Conservation (phyloP, 1,284 basidiomycete species). For the Cryptococcus jaspeensis region DNA sequence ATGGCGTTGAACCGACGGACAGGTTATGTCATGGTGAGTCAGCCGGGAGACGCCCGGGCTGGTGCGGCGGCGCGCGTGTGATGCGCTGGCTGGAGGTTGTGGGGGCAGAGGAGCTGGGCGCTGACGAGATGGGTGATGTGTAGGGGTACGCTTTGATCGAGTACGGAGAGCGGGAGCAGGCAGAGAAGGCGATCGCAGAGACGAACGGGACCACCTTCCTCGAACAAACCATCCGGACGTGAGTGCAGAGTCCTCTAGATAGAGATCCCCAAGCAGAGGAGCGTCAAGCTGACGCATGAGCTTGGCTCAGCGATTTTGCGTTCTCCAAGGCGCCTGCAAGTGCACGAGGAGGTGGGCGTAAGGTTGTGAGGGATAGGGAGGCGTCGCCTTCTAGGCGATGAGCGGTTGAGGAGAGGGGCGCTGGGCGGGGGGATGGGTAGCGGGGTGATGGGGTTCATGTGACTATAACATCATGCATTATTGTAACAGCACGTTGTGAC, state of each 20-base stretch:
- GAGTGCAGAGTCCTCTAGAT: conserved; percentile 19
- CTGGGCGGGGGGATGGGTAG: background rate
- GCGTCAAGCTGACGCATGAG: conserved; percentile 1
- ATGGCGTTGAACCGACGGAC: conserved; percentile 95
- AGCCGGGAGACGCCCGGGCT: background rate
- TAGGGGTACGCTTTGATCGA: conserved; percentile 96
- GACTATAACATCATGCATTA: conserved; percentile 9
- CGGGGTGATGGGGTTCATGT: background rate
- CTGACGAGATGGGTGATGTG: background rate
- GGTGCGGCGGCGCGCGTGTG: background rate
- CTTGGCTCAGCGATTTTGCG: conserved; percentile 71
- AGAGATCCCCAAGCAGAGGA: too few relatives aligned
- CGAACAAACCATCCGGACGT: conserved; percentile 78
- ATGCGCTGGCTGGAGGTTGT: background rate
- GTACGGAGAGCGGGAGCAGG: conserved; percentile 89
- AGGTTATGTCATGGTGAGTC: conserved; percentile 92
- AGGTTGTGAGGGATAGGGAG: conserved; percentile 32
- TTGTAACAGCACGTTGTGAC: background rate
- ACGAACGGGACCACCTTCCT: conserved; percentile 78
- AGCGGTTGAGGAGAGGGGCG: background rate
- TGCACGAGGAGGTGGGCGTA: conserved; percentile 22
- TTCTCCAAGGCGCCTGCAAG: conserved; percentile 83
- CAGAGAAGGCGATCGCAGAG: conserved; percentile 81
- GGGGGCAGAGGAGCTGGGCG: background rate
- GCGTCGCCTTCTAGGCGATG: conserved; percentile 35